phyloP scores from a whole-genome alignment of 495 filamentous ascomycete species.

The Neurospora pannonica region DNA sequence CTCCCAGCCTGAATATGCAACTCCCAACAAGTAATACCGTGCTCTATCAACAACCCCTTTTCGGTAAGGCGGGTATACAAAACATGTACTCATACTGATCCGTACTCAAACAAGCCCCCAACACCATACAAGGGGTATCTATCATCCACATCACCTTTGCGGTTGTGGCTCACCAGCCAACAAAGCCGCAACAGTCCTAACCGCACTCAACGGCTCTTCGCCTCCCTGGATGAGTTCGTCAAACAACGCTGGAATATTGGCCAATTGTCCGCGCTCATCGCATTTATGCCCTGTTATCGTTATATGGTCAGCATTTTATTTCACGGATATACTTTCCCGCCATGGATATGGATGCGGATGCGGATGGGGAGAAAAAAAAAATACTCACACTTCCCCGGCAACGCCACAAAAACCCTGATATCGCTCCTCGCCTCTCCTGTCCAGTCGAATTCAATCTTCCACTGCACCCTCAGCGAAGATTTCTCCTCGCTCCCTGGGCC shows the following conservation, averaged over 20 bases:
- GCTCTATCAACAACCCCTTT: not conserved
- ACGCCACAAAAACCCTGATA: slow-evolving; percentile 33
- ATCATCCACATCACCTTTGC: slow-evolving; percentile 3
- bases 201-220: slow-evolving; percentile 41
- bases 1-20: not conserved
- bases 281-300: slow-evolving; percentile 35
- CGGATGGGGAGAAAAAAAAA: not conserved
- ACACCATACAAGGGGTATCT: not conserved
- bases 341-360: not conserved
- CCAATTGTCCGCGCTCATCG: slow-evolving; percentile 38
- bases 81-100: not conserved
- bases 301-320: slow-evolving; percentile 11
- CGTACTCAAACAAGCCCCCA: not conserved
- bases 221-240: slow-evolving; percentile 38
- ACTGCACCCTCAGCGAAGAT: slow-evolving; percentile 36
- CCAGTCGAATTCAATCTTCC: slow-evolving; percentile 54
- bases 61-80: not conserved
- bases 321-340: not conserved
- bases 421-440: slow-evolving; percentile 50
- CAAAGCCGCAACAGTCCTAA: slow-evolving; percentile 43
- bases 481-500: slow-evolving; percentile 3
- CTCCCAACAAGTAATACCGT: not conserved
- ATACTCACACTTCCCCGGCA: slow-evolving; percentile 43
- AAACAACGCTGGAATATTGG: slow-evolving; percentile 43
- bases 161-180: slow-evolving; percentile 28